These are phyloP conservation scores for Calvatia gigantea DNA, from an alignment of 768 basidiomycete species.

Conservation along the genomic window DNA sequence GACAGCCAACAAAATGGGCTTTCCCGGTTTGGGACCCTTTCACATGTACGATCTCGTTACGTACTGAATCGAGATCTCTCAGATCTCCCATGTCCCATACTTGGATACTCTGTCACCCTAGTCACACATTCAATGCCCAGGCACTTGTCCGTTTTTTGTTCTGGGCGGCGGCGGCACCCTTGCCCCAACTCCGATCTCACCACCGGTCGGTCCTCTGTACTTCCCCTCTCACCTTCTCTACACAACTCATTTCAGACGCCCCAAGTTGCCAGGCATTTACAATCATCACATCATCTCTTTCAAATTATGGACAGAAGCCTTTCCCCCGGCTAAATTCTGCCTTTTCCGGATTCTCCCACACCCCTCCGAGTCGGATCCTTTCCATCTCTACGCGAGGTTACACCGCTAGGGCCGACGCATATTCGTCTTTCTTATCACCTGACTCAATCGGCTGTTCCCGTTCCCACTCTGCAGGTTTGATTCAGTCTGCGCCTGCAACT, in stretches of 20 bases:
- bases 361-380: constrained; percentile 10
- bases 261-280: background rate
- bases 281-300: background rate
- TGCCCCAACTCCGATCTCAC: constrained; percentile 1
- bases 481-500: background rate
- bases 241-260: background rate
- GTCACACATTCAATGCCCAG: constrained; percentile 10
- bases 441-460: constrained; percentile 2
- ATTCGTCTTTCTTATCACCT: background rate
- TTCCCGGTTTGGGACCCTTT: constrained; percentile 3
- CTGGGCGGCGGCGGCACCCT: constrained; percentile 6
- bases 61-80: constrained; percentile 7
- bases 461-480: background rate
- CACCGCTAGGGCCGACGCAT: constrained; percentile 7
- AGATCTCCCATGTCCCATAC: too few relatives aligned
- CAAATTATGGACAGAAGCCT: background rate
- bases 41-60: constrained; percentile 10
- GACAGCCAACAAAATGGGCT: background rate
- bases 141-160: constrained; percentile 9
- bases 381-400: constrained; percentile 10
- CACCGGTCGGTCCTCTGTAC: too few relatives aligned
- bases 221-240: background rate
- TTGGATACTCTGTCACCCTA: constrained; percentile 1
- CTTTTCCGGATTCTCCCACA: background rate
- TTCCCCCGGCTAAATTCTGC: background rate